Evolutionary conservation across 176 grass and related monocot genomes (phyloP).

Genomic region (Carex cristatella): DNA sequence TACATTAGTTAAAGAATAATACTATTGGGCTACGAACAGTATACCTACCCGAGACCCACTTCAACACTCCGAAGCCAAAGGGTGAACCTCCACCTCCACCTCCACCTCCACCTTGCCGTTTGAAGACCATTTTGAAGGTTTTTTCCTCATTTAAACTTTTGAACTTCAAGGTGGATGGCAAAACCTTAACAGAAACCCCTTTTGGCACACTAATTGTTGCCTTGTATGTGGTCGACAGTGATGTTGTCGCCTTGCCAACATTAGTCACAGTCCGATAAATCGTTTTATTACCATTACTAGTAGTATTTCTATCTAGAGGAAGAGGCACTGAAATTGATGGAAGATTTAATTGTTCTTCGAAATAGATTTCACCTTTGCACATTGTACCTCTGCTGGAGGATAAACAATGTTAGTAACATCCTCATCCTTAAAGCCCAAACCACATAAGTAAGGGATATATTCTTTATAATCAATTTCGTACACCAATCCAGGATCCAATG

Average conservation of each 20-base stretch:
- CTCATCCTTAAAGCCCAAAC: background rate
- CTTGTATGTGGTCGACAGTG: background rate
- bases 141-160: background rate
- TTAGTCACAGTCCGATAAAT: constrained; percentile 25
- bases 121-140: constrained; percentile 9
- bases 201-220: constrained; percentile 1
- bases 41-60: constrained; percentile 11
- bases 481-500: constrained; percentile 2
- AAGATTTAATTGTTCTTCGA: constrained; percentile 5
- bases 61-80: background rate
- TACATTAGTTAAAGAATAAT: background rate
- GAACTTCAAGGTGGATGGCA: background rate
- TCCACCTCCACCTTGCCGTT: background rate
- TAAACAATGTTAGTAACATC: background rate
- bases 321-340: constrained; percentile 5
- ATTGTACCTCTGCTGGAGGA: background rate
- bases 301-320: background rate
- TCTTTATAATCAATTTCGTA: constrained; percentile 11
- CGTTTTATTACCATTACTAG: background rate
- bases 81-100: background rate
- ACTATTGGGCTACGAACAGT: constrained; percentile 18
- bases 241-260: constrained; percentile 13
- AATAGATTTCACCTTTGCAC: background rate
- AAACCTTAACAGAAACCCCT: background rate
- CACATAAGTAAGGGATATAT: constrained; percentile 14